Percentiles rank a stretch among this genome's conserved stretches.
Evolutionary conservation across 2,329 filamentous ascomycete species (phyloP).

Genomic region (Colletotrichum ledebouriae): DNA sequence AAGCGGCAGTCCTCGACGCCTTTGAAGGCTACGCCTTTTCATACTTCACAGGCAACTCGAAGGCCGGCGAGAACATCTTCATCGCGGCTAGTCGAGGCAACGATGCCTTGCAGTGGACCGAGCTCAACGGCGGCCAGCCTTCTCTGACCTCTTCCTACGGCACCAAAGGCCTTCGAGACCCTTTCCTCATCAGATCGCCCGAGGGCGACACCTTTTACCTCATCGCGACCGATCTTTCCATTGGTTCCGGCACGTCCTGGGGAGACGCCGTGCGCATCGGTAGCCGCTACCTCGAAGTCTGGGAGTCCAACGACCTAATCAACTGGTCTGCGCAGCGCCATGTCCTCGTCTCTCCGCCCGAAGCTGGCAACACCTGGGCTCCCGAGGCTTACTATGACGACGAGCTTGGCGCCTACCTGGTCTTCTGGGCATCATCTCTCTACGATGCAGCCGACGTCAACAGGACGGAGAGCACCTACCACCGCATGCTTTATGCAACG

Average conservation of each 20-base stretch:
- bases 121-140: conserved; percentile 62
- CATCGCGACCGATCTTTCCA: conserved; percentile 66
- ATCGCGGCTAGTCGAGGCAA: conserved; percentile 66
- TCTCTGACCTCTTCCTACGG: conserved; percentile 60
- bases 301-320: conserved; percentile 64
- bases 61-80: conserved; percentile 64
- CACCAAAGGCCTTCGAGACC: conserved; percentile 64
- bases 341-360: conserved; percentile 61
- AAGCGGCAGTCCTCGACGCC: conserved; percentile 49
- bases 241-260: conserved; percentile 67
- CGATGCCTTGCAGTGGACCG: conserved; percentile 63
- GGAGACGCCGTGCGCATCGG: conserved; percentile 60
- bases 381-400: conserved; percentile 65
- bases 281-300: conserved; percentile 65
- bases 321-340: conserved; percentile 66
- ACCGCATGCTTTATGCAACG: conserved; percentile 66
- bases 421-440: conserved; percentile 61
- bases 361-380: conserved; percentile 67
- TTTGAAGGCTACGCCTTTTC: conserved; percentile 64
- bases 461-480: conserved; percentile 60
- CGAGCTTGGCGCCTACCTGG: conserved; percentile 56
- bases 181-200: conserved; percentile 64
- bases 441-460: conserved; percentile 55
- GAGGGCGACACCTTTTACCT: conserved; percentile 66
- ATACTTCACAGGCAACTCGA: conserved; percentile 63